These are phyloP conservation scores for Umbelopsis sp. DNA, from an alignment of 371 early-diverging fungal genomes.

Conservation along the genomic window DNA sequence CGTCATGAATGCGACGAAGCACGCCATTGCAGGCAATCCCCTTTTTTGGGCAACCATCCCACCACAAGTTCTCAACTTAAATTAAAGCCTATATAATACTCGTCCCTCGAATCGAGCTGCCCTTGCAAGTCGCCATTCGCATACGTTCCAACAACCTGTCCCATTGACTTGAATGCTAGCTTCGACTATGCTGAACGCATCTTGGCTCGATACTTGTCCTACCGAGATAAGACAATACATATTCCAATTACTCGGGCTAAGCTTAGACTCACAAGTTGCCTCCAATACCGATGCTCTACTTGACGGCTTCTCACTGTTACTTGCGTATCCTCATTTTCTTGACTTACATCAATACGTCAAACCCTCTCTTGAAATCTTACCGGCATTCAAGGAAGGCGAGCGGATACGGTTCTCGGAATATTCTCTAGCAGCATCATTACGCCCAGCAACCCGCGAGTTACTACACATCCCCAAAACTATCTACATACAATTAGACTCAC, in stretches of 20 bases:
- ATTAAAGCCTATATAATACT: too few relatives aligned
- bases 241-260: not conserved
- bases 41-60: not conserved
- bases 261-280: not conserved
- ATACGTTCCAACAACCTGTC: not conserved
- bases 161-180: not conserved
- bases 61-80: not conserved
- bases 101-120: too few relatives aligned
- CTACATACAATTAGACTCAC: not conserved
- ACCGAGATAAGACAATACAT: not conserved
- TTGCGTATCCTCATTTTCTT: not conserved
- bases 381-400: not conserved
- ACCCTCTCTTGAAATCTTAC: not conserved
- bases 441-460: not conserved
- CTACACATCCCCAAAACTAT: not conserved
- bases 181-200: not conserved
- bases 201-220: not conserved
- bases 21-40: not conserved
- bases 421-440: not conserved
- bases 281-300: not conserved
- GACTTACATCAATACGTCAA: not conserved
- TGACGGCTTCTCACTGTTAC: not conserved
- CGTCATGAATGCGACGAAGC: constrained; percentile 4
- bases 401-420: not conserved
- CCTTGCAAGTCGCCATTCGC: not conserved